Conservation (phyloP, 1,284 basidiomycete species). For the Trametes sp. region DNA sequence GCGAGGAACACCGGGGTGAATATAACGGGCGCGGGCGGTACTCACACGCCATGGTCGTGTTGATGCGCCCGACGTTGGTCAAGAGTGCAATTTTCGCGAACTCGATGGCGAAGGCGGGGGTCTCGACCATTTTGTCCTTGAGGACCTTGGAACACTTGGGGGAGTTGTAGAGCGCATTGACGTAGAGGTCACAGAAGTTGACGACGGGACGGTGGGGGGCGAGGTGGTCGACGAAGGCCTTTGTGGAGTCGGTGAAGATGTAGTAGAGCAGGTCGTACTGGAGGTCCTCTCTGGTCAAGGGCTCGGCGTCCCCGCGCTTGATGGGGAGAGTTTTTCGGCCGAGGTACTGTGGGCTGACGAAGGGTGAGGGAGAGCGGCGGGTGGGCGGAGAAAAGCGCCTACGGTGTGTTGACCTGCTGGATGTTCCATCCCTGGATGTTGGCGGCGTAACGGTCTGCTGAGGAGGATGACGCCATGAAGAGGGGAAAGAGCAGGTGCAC, state of each 20-base stretch:
- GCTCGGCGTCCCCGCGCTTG: constrained; percentile 68
- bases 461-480: constrained; percentile 46
- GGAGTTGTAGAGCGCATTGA: constrained; percentile 73
- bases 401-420: constrained; percentile 44
- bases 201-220: constrained; percentile 46
- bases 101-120: constrained; percentile 72
- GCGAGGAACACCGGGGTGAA: constrained; percentile 15
- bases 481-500: constrained; percentile 41
- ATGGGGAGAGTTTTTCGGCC: constrained; percentile 54
- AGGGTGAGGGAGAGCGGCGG: constrained; percentile 16
- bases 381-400: constrained; percentile 26
- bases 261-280: constrained; percentile 78
- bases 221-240: constrained; percentile 56
- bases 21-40: constrained; percentile 25
- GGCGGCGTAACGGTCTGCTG: constrained; percentile 40
- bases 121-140: constrained; percentile 75
- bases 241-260: constrained; percentile 71
- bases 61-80: constrained; percentile 83
- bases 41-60: constrained; percentile 87
- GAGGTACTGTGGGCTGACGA: constrained; percentile 45
- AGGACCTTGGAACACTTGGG: constrained; percentile 70
- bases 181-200: constrained; percentile 80
- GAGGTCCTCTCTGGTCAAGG: constrained; percentile 69
- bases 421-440: constrained; percentile 41
- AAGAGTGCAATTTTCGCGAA: constrained; percentile 81